Conservation (phyloP, 1,284 basidiomycete genomes). For the Clitocybe nebularis region DNA sequence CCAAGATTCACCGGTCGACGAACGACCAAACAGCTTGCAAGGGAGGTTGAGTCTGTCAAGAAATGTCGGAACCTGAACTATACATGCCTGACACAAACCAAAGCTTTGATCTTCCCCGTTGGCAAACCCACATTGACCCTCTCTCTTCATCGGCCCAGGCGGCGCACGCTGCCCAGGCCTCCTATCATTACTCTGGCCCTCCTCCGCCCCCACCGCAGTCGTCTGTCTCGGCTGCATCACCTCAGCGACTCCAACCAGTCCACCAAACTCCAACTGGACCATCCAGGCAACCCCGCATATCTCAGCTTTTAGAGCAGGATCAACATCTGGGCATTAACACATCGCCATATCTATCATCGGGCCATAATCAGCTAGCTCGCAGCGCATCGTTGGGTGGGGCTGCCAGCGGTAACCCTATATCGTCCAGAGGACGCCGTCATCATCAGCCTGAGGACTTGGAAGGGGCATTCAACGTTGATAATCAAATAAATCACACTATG, state of each 20-base stretch:
- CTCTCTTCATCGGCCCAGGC: constrained; percentile 61
- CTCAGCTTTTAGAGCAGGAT: constrained; percentile 63
- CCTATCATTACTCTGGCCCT: constrained; percentile 43
- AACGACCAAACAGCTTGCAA: background rate
- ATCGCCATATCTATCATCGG: constrained; percentile 50
- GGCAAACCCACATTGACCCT: constrained; percentile 68
- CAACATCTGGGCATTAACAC: constrained; percentile 38
- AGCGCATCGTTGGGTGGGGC: constrained; percentile 60
- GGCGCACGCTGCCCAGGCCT: constrained; percentile 54
- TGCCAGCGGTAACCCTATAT: constrained; percentile 32
- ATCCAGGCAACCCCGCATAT: constrained; percentile 56
- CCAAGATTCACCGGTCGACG: constrained; percentile 5
- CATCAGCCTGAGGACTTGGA: constrained; percentile 69
- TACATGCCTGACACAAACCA: constrained; percentile 48
- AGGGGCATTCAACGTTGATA: constrained; percentile 56
- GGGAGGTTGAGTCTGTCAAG: constrained; percentile 14
- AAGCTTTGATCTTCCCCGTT: constrained; percentile 72
- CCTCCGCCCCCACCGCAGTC: constrained; percentile 42
- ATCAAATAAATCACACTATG: constrained; percentile 24
- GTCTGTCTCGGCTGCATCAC: constrained; percentile 26
- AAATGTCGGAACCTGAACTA: constrained; percentile 41
- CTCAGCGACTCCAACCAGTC: constrained; percentile 32
- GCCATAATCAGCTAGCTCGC: constrained; percentile 52
- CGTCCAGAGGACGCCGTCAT: constrained; percentile 48
- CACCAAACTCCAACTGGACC: constrained; percentile 35